Conservation (phyloP, 2,329 filamentous ascomycete genomes). For the Thelonectria discophora region DNA sequence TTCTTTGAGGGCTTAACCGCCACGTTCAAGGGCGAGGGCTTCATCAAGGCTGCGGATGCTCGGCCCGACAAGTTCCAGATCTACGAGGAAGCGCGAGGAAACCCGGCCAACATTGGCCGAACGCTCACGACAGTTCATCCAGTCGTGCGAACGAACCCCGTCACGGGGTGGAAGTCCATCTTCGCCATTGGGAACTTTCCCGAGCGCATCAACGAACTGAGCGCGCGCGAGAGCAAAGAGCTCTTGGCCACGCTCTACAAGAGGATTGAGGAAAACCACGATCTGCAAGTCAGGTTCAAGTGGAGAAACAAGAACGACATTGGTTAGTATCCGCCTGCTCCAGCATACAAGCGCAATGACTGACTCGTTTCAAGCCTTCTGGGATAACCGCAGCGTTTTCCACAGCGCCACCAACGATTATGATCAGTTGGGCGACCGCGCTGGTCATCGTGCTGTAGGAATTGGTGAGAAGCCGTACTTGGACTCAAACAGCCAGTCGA, state of each 20-base stretch:
- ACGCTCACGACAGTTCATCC: slow-evolving; percentile 61
- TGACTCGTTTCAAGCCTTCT: slow-evolving; percentile 55
- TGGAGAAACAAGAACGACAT: slow-evolving; percentile 56
- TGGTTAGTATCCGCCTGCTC: slow-evolving; percentile 19
- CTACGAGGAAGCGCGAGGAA: slow-evolving; percentile 48
- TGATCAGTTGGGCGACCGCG: slow-evolving; percentile 58
- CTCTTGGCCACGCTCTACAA: slow-evolving; percentile 54
- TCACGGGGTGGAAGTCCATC: slow-evolving; percentile 67
- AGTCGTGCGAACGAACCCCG: slow-evolving; percentile 67
- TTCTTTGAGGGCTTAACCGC: slow-evolving; percentile 63
- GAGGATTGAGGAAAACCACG: slow-evolving; percentile 56
- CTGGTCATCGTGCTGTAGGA: slow-evolving; percentile 62
- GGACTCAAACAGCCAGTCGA: slow-evolving; percentile 59
- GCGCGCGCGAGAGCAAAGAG: slow-evolving; percentile 52
- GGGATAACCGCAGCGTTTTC: slow-evolving; percentile 68
- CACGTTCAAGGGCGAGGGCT: slow-evolving; percentile 48
- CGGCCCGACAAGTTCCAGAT: slow-evolving; percentile 46
- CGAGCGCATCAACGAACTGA: slow-evolving; percentile 54
- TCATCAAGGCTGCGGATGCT: slow-evolving; percentile 26
- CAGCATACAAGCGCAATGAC: not conserved
- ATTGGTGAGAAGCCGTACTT: slow-evolving; percentile 65
- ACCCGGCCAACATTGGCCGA: slow-evolving; percentile 56
- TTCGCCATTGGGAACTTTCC: slow-evolving; percentile 55
- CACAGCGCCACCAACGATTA: slow-evolving; percentile 69
- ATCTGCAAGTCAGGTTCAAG: slow-evolving; percentile 58